Percentiles rank a stretch among this genome's conserved stretches.
Evolutionary conservation across 371 early-diverging fungal species (phyloP).

Genomic region (Mucor lusitanicus): DNA sequence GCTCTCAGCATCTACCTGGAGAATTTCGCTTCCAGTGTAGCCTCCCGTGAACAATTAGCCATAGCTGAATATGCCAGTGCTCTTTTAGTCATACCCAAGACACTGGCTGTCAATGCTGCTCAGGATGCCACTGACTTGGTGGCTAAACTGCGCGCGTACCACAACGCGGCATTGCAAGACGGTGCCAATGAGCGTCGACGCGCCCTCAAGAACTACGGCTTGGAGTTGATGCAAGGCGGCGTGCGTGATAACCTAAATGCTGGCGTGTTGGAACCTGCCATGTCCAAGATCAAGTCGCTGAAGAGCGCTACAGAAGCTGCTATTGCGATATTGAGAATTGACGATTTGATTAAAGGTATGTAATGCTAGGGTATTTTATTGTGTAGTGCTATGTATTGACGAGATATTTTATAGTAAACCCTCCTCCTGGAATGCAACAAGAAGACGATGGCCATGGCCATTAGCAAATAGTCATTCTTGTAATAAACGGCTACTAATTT

Average conservation of each 20-base stretch:
- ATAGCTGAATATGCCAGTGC: constrained; percentile 98
- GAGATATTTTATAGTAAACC: background rate
- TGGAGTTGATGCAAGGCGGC: constrained; percentile 95
- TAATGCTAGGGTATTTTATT: background rate
- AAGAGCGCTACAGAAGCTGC: constrained; percentile 99
- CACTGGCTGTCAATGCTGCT: constrained; percentile 98
- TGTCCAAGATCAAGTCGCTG: constrained; percentile 98
- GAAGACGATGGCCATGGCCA: constrained; percentile 61
- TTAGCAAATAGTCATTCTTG: constrained; percentile 23
- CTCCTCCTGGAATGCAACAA: background rate
- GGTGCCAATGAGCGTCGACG: constrained; percentile 69
- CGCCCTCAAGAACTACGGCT: constrained; percentile 85
- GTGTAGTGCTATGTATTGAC: background rate
- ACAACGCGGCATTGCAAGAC: constrained; percentile 79
- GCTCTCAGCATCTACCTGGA: constrained; percentile 98
- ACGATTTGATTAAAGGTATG: constrained; percentile 91
- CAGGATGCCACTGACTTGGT: constrained; percentile 97
- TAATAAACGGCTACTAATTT: background rate
- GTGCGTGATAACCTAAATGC: constrained; percentile 94
- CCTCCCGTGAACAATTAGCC: constrained; percentile 92
- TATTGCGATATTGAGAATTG: constrained; percentile 98
- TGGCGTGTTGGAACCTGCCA: constrained; percentile 99
- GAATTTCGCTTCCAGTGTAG: constrained; percentile 91
- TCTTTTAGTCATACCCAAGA: constrained; percentile 96
- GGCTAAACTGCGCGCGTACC: constrained; percentile 93